phyloP scores from a whole-genome alignment of 2,329 filamentous ascomycete species.

The Pseudocercospora musae region DNA sequence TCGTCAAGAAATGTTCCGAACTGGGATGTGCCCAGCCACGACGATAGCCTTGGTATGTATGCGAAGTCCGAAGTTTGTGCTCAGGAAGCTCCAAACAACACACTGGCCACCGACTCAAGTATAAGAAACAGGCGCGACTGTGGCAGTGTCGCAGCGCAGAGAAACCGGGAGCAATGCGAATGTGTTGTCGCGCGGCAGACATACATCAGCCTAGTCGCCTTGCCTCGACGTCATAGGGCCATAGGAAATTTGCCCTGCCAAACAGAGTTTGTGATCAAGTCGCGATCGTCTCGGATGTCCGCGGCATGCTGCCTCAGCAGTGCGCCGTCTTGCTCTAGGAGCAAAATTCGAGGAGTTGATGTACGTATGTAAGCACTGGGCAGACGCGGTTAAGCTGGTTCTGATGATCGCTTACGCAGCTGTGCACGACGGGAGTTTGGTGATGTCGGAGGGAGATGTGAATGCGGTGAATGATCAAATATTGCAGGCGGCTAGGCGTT shows the following conservation, averaged over 20 bases:
- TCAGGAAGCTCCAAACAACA: not conserved
- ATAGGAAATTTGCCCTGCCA: not conserved
- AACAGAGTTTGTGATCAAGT: not conserved
- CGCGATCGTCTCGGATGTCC: not conserved
- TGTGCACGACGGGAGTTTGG: not conserved
- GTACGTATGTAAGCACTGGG: not conserved
- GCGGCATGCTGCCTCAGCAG: not conserved
- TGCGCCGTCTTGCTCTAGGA: not conserved
- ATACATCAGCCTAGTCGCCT: not conserved
- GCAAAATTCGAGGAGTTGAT: not conserved
- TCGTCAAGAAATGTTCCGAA: not conserved
- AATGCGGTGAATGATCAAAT: not conserved
- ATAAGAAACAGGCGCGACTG: not conserved
- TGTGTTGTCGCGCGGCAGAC: not conserved
- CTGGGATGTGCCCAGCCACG: conserved; percentile 1
- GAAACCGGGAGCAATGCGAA: not conserved
- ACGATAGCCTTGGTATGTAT: not conserved
- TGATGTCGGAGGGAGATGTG: not conserved
- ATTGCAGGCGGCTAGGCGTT: not conserved
- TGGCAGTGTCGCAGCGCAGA: not conserved
- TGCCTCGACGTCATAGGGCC: not conserved
- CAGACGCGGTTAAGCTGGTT: not conserved
- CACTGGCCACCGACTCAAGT: not conserved
- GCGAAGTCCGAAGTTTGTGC: not conserved
- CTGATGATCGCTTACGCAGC: not conserved